phyloP scores from a whole-genome alignment of 257 asterid genomes.

The Echites panduratus region DNA sequence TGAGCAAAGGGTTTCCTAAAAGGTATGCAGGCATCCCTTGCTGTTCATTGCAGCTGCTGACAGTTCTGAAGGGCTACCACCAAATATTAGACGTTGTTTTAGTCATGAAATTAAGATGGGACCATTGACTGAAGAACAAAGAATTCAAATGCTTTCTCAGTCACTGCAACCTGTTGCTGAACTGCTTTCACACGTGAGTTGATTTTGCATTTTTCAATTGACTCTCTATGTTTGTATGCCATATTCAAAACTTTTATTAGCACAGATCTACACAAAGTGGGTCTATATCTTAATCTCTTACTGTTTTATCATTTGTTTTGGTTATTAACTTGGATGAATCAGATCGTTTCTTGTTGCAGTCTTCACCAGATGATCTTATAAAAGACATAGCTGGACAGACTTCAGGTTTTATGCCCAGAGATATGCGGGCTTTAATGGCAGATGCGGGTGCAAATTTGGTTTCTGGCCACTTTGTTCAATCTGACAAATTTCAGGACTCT shows the following conservation, averaged over 20 bases:
- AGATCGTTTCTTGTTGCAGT: conserved; percentile 41
- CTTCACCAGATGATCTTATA: conserved; percentile 60
- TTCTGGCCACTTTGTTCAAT: conserved; percentile 35
- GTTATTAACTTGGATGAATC: conserved; percentile 32
- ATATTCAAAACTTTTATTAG: neutral
- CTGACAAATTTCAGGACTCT: conserved; percentile 30
- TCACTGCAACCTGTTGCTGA: conserved; percentile 52
- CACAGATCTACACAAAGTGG: neutral
- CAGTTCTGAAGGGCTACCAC: conserved; percentile 82
- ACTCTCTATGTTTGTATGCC: conserved; percentile 4
- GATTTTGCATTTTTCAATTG: conserved; percentile 11
- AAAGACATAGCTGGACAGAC: conserved; percentile 92
- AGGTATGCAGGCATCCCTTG: conserved; percentile 52
- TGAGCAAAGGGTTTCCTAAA: conserved; percentile 41
- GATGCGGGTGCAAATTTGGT: conserved; percentile 76
- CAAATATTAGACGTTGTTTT: conserved; percentile 80
- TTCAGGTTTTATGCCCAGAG: conserved; percentile 97
- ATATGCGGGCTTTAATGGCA: conserved; percentile 75
- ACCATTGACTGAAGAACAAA: conserved; percentile 75
- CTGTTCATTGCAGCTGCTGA: conserved; percentile 85
- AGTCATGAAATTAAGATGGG: conserved; percentile 87
- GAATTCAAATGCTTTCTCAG: conserved; percentile 63
- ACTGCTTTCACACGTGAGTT: conserved; percentile 57
- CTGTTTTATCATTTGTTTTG: conserved; percentile 1
- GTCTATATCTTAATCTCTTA: neutral